phyloP scores from a whole-genome alignment of 2,329 filamentous ascomycete species.

The Fusarium beomiforme region DNA sequence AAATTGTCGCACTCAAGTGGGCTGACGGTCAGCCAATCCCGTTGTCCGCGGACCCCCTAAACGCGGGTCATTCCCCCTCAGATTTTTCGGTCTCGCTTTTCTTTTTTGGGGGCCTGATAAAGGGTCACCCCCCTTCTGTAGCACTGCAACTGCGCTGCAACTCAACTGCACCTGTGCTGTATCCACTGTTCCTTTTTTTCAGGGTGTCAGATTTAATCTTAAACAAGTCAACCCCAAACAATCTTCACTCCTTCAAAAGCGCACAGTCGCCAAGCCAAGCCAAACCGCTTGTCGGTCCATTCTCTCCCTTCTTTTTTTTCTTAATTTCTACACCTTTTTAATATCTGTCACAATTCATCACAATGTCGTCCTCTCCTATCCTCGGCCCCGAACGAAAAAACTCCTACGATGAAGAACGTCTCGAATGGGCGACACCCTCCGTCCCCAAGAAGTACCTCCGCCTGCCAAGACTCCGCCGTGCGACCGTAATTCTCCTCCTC shows the following conservation, averaged over 20 bases:
- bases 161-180: not conserved
- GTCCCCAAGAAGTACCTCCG: slow-evolving; percentile 39
- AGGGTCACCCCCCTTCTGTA: slow-evolving; percentile 11
- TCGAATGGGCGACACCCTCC: slow-evolving; percentile 34
- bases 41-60: slow-evolving; percentile 4
- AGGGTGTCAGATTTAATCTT: slow-evolving; percentile 7
- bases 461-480: slow-evolving; percentile 32
- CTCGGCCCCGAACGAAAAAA: slow-evolving; percentile 18
- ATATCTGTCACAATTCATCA: not conserved
- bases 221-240: not conserved
- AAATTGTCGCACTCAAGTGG: not conserved
- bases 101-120: slow-evolving; percentile 2
- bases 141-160: not conserved
- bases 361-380: slow-evolving; percentile 24
- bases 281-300: not conserved
- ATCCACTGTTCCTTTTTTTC: not conserved
- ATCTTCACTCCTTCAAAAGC: slow-evolving; percentile 10
- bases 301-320: not conserved
- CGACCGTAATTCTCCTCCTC: slow-evolving; percentile 67
- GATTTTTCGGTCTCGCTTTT: slow-evolving; percentile 13
- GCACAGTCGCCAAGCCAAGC: not conserved
- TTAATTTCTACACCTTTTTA: not conserved
- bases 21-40: not conserved
- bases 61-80: not conserved
- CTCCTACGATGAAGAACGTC: slow-evolving; percentile 42